phyloP scores from a whole-genome alignment of 352 stramenopile species.

The Pythium diclinum region DNA sequence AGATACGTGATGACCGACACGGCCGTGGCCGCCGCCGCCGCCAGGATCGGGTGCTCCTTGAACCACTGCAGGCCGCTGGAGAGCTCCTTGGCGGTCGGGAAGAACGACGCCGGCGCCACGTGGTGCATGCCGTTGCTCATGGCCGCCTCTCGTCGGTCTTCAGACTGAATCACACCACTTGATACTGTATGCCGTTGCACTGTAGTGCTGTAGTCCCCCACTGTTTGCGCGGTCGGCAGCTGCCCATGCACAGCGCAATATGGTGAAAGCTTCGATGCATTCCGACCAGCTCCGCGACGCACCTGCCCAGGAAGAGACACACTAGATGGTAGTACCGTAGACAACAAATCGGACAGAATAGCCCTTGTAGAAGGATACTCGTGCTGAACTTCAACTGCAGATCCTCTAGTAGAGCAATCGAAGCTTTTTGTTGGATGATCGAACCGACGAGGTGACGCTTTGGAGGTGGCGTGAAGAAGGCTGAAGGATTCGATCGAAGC shows the following conservation, averaged over 20 bases:
- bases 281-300: not conserved
- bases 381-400: conserved; percentile 18
- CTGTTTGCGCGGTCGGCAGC: not conserved
- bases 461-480: conserved; percentile 4
- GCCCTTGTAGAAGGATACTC: conserved; percentile 11
- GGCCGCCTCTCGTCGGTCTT: not conserved
- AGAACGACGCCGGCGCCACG: conserved; percentile 62
- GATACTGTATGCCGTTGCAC: not conserved
- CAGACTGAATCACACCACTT: not conserved
- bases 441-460: conserved; percentile 13
- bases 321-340: conserved; percentile 13
- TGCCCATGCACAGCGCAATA: not conserved
- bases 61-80: conserved; percentile 83
- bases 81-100: conserved; percentile 82
- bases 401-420: conserved; percentile 17
- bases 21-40: conserved; percentile 68
- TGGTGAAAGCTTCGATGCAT: conserved; percentile 6
- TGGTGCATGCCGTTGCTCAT: conserved; percentile 44
- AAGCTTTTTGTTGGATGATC: not conserved
- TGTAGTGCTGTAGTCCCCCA: not conserved
- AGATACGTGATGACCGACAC: conserved; percentile 85
- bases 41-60: conserved; percentile 80
- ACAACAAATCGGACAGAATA: conserved; percentile 19
- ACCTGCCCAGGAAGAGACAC: conserved; percentile 18
- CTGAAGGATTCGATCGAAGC: not conserved